phyloP scores from a whole-genome alignment of 495 filamentous ascomycete genomes.

The Hypoxylon subgilvum region DNA sequence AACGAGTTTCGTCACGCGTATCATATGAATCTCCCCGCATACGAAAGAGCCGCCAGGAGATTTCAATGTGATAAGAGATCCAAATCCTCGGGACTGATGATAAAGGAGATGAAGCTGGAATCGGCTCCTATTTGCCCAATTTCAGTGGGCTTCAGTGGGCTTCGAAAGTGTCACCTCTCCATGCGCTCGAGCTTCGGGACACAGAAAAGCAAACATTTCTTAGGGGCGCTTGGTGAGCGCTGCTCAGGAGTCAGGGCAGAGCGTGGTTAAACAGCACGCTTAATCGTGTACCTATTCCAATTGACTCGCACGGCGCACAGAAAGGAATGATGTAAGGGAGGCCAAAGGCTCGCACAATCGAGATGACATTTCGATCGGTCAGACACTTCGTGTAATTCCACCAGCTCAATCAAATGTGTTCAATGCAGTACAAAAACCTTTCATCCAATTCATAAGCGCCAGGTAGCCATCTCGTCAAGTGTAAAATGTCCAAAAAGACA shows the following conservation, averaged over 20 bases:
- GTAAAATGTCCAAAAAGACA: background rate
- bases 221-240: background rate
- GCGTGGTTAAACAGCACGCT: background rate
- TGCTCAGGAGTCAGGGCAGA: background rate
- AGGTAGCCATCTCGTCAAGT: background rate
- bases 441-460: slow-evolving; percentile 6
- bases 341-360: too few relatives aligned
- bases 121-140: slow-evolving; percentile 14
- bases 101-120: background rate
- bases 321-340: too few relatives aligned
- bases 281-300: background rate
- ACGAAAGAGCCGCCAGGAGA: slow-evolving; percentile 27
- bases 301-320: background rate
- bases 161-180: background rate
- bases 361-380: too few relatives aligned
- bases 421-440: too few relatives aligned
- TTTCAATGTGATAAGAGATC: slow-evolving; percentile 14
- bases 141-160: background rate
- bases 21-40: slow-evolving; percentile 1
- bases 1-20: slow-evolving; percentile 25
- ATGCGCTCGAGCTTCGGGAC: slow-evolving; percentile 7
- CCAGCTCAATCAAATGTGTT: too few relatives aligned
- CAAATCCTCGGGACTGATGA: slow-evolving; percentile 25
- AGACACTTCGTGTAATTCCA: too few relatives aligned
- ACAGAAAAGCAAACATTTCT: slow-evolving; percentile 15